Evolutionary conservation across 2,329 filamentous ascomycete species (phyloP).

Genomic region (Hawksworthiomyces lignivorus): DNA sequence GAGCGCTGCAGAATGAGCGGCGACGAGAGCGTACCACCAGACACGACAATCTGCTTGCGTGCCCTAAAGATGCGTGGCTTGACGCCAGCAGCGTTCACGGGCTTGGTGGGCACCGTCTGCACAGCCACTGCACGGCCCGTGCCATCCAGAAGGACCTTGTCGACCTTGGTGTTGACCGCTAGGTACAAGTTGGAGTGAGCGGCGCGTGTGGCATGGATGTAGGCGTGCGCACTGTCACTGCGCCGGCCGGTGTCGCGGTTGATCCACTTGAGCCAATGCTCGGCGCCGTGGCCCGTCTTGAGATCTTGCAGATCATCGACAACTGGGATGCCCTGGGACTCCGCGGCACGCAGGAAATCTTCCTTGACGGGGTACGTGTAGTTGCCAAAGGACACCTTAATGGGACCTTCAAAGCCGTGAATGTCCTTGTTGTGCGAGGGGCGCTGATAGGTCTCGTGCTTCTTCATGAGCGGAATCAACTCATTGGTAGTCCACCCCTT

Average conservation of each 20-base stretch:
- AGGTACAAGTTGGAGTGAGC: constrained; percentile 65
- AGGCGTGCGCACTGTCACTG: constrained; percentile 69
- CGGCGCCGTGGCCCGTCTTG: constrained; percentile 59
- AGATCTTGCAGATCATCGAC: constrained; percentile 74
- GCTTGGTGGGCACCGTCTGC: constrained; percentile 60
- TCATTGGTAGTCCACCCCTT: constrained; percentile 75
- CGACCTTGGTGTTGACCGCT: constrained; percentile 67
- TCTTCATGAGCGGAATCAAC: constrained; percentile 68
- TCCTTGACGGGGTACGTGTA: constrained; percentile 77
- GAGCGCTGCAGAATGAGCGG: constrained; percentile 69
- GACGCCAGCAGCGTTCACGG: constrained; percentile 34
- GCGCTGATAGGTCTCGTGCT: constrained; percentile 71
- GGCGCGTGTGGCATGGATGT: constrained; percentile 67
- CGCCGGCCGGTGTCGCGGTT: constrained; percentile 55
- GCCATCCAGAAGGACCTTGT: constrained; percentile 67
- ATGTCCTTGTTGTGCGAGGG: constrained; percentile 57
- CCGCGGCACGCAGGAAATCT: constrained; percentile 65
- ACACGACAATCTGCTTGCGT: constrained; percentile 67
- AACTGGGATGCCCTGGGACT: constrained; percentile 65
- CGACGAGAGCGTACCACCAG: constrained; percentile 64
- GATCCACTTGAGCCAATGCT: constrained; percentile 75
- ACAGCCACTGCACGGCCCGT: constrained; percentile 61
- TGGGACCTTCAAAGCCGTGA: constrained; percentile 72
- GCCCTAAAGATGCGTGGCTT: constrained; percentile 53
- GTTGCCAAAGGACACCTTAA: constrained; percentile 76